Evolutionary conservation across 1,284 basidiomycete species (phyloP), one percentile per base, ranked within the genome.

Genomic region (Phellopilus nigrolimitatus): DNA sequence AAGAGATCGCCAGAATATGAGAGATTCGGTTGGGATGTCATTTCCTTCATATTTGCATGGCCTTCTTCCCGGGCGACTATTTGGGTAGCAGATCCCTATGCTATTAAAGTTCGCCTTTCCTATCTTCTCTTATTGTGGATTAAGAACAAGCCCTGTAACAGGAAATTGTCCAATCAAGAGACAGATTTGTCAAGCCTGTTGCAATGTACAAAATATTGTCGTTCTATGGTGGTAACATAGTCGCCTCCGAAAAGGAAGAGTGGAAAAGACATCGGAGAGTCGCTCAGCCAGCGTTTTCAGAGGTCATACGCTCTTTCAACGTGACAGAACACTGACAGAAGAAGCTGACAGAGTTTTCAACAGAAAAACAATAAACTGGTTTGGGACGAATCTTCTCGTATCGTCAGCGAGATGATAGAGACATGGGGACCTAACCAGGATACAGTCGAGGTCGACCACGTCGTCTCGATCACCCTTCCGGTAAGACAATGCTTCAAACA

Each of bases 251-350:
- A 59, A 74, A 73, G 15, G 75, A 79, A n/a, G 71, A 78, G 57
- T 82, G 79, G 79, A 79, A 80, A 58, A 72, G 72, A 41, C 78
- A 79, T 56, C 66, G 80, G 34, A 78, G 76, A 62, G 73, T 74
- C 27, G 56, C 65, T 27, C 67, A 67, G 3, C 71, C 71, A 1
- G 64, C 68, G 1, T 73, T 74, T 56, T 71, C 68, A 3, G 71
- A 73, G 58, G 71, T 73, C 25, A n/a, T n/a, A n/a, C n/a, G 12
- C 8, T 31, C 40, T 15, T 36, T n/a, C 17, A 21, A 10, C 15
- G 6, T 21, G 17, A 25, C 10, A 9, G 15, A 15, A 43, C 42
- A 19, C 8, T 38, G 15, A 21, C n/a, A 30, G 8, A 31, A 21
- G 6, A 7, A 2, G n/a, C 2, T 36, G 12, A 48, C 34, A 5